These are phyloP conservation scores for Leishmania guyanensis DNA, from an alignment of 208 protist species.

Conservation along the genomic window DNA sequence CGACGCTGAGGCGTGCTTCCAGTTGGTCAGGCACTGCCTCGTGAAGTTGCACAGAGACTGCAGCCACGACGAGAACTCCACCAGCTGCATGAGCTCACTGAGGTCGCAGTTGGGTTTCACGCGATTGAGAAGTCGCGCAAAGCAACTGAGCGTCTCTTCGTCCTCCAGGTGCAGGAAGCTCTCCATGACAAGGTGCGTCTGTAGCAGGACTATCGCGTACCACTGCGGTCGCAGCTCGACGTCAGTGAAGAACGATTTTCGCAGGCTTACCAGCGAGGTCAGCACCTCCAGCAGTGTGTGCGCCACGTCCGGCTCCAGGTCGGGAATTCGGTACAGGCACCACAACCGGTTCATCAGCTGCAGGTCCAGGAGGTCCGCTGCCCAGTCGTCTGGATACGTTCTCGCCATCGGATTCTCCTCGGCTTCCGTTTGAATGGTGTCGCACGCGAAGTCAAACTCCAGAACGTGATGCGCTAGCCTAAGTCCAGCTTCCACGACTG, in stretches of 20 bases:
- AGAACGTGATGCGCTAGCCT: conserved; percentile 25
- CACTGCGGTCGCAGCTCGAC: conserved; percentile 29
- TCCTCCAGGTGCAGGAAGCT: conserved; percentile 41
- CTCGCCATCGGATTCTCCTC: conserved; percentile 27
- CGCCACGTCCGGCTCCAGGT: conserved; percentile 23
- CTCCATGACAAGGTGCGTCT: conserved; percentile 60
- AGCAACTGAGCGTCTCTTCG: conserved; percentile 34
- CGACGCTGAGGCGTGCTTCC: conserved; percentile 24
- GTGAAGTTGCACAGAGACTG: conserved; percentile 32
- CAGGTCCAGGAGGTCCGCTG: conserved; percentile 20
- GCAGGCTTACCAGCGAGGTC: conserved; percentile 21
- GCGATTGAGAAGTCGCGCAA: conserved; percentile 52
- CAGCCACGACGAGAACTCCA: conserved; percentile 40
- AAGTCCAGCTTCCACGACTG: conserved; percentile 11
- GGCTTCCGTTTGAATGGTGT: neutral
- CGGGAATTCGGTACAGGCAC: conserved; percentile 24
- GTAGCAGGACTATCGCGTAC: conserved; percentile 45
- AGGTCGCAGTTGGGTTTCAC: conserved; percentile 65
- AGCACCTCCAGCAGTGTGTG: conserved; percentile 28
- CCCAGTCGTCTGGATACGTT: conserved; percentile 23
- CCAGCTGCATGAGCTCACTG: conserved; percentile 43
- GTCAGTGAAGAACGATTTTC: conserved; percentile 27
- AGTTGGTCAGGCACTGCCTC: conserved; percentile 31
- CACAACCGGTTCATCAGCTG: conserved; percentile 24
- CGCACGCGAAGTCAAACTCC: conserved; percentile 36